Conservation (phyloP, 208 protist species). For the Lotmaria passim region DNA sequence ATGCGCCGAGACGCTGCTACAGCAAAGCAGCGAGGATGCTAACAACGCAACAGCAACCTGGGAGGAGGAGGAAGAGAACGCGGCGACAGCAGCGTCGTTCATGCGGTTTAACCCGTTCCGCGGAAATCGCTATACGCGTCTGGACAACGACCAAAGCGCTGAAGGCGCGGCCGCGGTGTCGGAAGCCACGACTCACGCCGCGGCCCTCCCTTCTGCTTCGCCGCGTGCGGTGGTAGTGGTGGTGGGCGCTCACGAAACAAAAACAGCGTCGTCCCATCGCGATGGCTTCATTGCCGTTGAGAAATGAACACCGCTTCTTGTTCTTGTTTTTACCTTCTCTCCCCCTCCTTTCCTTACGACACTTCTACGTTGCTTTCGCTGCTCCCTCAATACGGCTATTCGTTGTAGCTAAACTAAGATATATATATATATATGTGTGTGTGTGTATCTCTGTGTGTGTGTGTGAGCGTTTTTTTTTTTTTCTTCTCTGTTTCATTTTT, state of each 20-base stretch:
- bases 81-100: background rate
- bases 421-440: too few relatives aligned
- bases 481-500: too few relatives aligned
- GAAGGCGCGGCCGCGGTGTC: background rate
- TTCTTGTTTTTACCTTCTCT: too few relatives aligned
- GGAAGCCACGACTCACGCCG: background rate
- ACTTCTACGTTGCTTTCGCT: too few relatives aligned
- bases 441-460: too few relatives aligned
- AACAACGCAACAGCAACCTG: too few relatives aligned
- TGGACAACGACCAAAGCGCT: slow-evolving; percentile 7
- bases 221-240: background rate
- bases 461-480: too few relatives aligned
- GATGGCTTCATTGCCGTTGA: slow-evolving; percentile 1
- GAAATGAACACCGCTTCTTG: background rate
- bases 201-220: background rate
- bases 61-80: background rate
- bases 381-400: too few relatives aligned
- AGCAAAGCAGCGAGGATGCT: too few relatives aligned
- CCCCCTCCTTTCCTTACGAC: background rate
- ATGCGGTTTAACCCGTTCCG: background rate
- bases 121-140: slow-evolving; percentile 10
- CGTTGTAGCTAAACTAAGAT: too few relatives aligned
- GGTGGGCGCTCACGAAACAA: background rate
- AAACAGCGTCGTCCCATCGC: background rate
- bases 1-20: too few relatives aligned